Conservation (phyloP, 495 filamentous ascomycete species). For the Neurospora discreta region DNA sequence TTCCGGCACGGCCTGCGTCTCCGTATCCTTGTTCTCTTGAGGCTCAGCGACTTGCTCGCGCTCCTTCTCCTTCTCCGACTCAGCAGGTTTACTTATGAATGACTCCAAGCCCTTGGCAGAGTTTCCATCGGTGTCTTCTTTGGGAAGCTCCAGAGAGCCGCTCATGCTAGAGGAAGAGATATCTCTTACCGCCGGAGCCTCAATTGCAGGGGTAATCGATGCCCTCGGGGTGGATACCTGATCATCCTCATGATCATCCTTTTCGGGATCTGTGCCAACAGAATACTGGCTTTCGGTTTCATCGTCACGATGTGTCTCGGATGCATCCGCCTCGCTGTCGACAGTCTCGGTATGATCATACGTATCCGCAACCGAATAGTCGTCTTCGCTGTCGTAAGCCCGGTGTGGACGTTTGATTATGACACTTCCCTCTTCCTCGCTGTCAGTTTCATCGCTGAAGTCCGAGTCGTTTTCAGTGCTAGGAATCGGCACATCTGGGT, state of each 20-base stretch:
- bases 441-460: slow-evolving; percentile 42
- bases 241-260: slow-evolving; percentile 10
- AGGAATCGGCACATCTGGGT: slow-evolving; percentile 79
- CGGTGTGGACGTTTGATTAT: slow-evolving; percentile 54
- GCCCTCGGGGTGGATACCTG: slow-evolving; percentile 37
- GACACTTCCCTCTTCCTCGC: slow-evolving; percentile 42
- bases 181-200: neutral
- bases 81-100: slow-evolving; percentile 27
- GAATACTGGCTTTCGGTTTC: slow-evolving; percentile 21
- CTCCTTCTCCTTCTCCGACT: slow-evolving; percentile 11
- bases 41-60: slow-evolving; percentile 14
- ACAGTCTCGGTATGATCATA: slow-evolving; percentile 29
- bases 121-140: slow-evolving; percentile 18
- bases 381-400: slow-evolving; percentile 49
- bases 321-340: slow-evolving; percentile 32
- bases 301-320: slow-evolving; percentile 11
- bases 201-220: slow-evolving; percentile 15
- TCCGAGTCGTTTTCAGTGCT: slow-evolving; percentile 47
- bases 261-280: slow-evolving; percentile 2
- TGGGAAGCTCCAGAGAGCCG: slow-evolving; percentile 7
- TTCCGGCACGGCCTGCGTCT: slow-evolving; percentile 19
- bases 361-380: slow-evolving; percentile 64
- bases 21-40: slow-evolving; percentile 35
- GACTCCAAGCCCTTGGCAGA: slow-evolving; percentile 32
- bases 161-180: slow-evolving; percentile 1